Percentiles rank a stretch among this genome's conserved stretches.
These are phyloP conservation scores for Aspergillus taichungensis DNA, from an alignment of 495 filamentous ascomycete genomes.

Conservation along the genomic window DNA sequence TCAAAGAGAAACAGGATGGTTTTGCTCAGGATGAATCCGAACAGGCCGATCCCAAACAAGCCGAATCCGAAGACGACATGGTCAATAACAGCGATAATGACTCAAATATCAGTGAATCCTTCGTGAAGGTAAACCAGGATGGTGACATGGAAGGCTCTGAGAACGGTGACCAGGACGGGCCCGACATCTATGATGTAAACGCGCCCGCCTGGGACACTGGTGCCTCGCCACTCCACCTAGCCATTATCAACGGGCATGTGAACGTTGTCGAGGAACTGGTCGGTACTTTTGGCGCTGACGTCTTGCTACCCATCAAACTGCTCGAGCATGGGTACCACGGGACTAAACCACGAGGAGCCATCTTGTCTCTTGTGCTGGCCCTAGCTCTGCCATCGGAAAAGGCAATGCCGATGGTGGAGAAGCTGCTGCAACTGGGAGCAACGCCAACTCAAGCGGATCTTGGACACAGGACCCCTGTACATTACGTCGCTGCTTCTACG, in stretches of 20 bases:
- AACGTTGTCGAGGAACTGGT: constrained; percentile 61
- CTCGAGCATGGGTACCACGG: constrained; percentile 25
- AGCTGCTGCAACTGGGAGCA: constrained; percentile 60
- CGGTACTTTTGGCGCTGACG: constrained; percentile 64
- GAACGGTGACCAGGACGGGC: constrained; percentile 54
- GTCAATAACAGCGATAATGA: constrained; percentile 36
- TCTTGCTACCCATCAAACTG: constrained; percentile 60
- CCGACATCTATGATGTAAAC: constrained; percentile 72
- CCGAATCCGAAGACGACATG: constrained; percentile 6
- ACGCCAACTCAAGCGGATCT: constrained; percentile 64
- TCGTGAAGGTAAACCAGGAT: constrained; percentile 50
- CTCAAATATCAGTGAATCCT: constrained; percentile 49
- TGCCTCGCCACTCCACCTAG: constrained; percentile 64
- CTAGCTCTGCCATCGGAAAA: constrained; percentile 47
- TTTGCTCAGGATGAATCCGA: constrained; percentile 34
- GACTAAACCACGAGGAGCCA: constrained; percentile 42
- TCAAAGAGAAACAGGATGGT: constrained; percentile 17
- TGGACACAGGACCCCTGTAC: constrained; percentile 48
- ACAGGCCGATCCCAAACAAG: constrained; percentile 27
- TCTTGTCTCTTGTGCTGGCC: constrained; percentile 56
- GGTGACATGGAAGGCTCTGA: constrained; percentile 20
- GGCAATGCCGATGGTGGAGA: constrained; percentile 48
- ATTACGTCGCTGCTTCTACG: constrained; percentile 41
- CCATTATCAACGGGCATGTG: constrained; percentile 61
- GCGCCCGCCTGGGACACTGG: constrained; percentile 65